Conservation (phyloP, 306 rosid genomes). For the Dalbergia cochinchinensis region DNA sequence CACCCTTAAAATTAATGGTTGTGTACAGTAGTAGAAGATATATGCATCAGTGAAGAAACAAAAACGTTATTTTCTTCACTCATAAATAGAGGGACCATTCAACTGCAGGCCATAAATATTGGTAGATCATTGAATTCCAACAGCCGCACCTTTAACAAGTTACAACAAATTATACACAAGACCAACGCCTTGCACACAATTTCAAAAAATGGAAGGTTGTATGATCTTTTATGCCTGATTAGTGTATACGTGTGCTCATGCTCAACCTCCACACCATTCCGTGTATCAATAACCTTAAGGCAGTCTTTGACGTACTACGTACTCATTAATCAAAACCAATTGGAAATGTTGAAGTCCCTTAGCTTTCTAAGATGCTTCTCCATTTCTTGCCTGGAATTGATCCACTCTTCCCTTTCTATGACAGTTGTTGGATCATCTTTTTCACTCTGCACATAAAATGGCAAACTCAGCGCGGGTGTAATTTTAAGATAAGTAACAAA, state of each 20-base stretch:
- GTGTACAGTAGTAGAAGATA: not conserved
- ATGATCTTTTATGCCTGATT: not conserved
- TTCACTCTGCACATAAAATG: slow-evolving; percentile 69
- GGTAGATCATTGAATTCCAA: slow-evolving; percentile 31
- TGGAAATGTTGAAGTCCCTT: slow-evolving; percentile 84
- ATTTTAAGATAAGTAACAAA: slow-evolving; percentile 25
- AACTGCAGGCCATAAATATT: not conserved
- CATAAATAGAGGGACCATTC: slow-evolving; percentile 1
- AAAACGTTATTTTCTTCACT: slow-evolving; percentile 5
- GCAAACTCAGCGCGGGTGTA: slow-evolving; percentile 30
- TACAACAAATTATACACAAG: slow-evolving; percentile 43
- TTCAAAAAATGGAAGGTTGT: slow-evolving; percentile 26
- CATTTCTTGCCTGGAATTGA: slow-evolving; percentile 78
- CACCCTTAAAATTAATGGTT: not conserved
- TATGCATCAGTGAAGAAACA: not conserved
- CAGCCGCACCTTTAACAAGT: slow-evolving; percentile 32
- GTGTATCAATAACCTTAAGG: slow-evolving; percentile 7
- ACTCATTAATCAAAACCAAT: slow-evolving; percentile 72
- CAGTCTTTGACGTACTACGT: not conserved
- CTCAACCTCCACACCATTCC: slow-evolving; percentile 19
- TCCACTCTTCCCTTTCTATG: slow-evolving; percentile 91
- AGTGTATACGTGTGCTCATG: slow-evolving; percentile 8
- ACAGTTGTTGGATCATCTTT: slow-evolving; percentile 87
- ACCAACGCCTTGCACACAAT: slow-evolving; percentile 18
- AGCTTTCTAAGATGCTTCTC: slow-evolving; percentile 96